Evolutionary conservation across 257 asterid genomes (phyloP), one percentile per base, ranked within the genome.

Genomic region (Pogostemon cablin): DNA sequence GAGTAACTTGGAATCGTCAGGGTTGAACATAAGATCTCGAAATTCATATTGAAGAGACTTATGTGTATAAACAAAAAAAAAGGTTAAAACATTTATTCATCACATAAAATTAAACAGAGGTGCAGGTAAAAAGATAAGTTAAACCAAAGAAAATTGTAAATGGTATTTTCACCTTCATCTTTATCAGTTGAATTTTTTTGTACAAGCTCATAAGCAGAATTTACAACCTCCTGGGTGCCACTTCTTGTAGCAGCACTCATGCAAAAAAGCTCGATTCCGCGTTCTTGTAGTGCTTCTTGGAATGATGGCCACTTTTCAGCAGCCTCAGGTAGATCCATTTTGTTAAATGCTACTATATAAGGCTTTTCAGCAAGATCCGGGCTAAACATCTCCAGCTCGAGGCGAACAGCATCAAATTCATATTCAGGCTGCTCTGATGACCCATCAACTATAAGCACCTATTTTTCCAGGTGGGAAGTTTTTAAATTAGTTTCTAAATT

Each of bases 281-380:
- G 87, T 70, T 84, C 82, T 75, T 48, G 77, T 41, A 91, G 81
- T 3, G 75, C 83, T 62, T 86, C 89, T 72, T 75, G 76, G 80
- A 95, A 91, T 5, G 90, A 81, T 17, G 72, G 78, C 98, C 99
- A 95, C 3, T 86, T 91, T 69, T 87, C 90, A 56, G 77, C 76
- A 7, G 98, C 95, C 55, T 91, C 99, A 0, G 93, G 98, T 69
- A 95, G 85, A 82, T 91, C 99, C 99, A 91, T 95, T 80, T 95
- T 95, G 85, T 95, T 95, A 67, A 61, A 95, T 43, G 81, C 98
- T 41, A 95, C 97, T 69, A 95, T 32, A 76, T 69, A 95, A 50
- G 96, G 95, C 85, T 95, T 95, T 73, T 85, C 91, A 72, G 90
- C 78, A 73, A 95, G 91, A 70, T 91, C 97, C 5, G 99, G 99